phyloP scores from a whole-genome alignment of 331 rosid species.

The Cydonia oblonga region DNA sequence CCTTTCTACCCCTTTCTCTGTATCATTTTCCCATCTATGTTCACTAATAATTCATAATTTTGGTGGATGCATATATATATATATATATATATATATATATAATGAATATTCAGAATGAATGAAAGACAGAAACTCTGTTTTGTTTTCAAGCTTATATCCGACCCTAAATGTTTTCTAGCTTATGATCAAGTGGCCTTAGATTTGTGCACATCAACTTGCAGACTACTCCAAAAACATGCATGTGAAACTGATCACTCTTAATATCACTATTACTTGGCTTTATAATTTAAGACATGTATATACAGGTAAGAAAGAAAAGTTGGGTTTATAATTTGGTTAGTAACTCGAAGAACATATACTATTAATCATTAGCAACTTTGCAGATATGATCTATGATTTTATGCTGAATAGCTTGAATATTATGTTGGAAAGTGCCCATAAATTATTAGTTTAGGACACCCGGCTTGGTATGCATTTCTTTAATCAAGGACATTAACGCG shows the following conservation, averaged over 20 bases:
- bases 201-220: background rate
- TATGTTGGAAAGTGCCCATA: background rate
- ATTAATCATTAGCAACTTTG: background rate
- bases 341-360: background rate
- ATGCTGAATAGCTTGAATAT: background rate
- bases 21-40: background rate
- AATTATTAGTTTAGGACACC: background rate
- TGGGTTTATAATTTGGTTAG: background rate
- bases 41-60: background rate
- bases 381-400: background rate
- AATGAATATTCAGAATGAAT: background rate
- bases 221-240: slow-evolving; percentile 3
- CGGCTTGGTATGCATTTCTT: background rate
- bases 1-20: slow-evolving; percentile 5
- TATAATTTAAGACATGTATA: background rate
- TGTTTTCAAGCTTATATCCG: background rate
- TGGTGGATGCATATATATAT: background rate
- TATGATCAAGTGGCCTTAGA: background rate
- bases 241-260: background rate
- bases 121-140: background rate
- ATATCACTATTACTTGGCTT: background rate
- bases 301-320: background rate
- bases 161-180: background rate
- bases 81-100: background rate
- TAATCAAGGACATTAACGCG: background rate